These are phyloP conservation scores for Myriosclerotinia duriaeana DNA, from an alignment of 2,329 filamentous ascomycete species.

Conservation along the genomic window DNA sequence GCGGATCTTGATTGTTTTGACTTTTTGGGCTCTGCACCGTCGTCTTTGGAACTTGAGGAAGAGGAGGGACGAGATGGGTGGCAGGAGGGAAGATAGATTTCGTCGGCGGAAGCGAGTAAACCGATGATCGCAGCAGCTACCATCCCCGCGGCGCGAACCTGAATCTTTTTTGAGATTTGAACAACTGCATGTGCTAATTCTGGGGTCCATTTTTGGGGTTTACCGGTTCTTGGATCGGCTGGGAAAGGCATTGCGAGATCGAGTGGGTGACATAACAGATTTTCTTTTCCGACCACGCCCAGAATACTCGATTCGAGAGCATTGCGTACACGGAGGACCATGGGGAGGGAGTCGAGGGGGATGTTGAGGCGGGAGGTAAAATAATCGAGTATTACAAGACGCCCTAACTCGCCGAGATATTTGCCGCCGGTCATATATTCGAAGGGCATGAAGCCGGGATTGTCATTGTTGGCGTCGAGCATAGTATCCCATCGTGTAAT, in stretches of 20 bases:
- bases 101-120: slow-evolving; percentile 65
- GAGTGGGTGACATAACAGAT: neutral
- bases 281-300: slow-evolving; percentile 2
- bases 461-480: slow-evolving; percentile 65
- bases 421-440: slow-evolving; percentile 97
- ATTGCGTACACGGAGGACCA: slow-evolving; percentile 28
- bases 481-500: slow-evolving; percentile 69
- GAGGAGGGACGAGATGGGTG: slow-evolving; percentile 20
- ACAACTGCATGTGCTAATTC: slow-evolving; percentile 60
- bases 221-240: neutral
- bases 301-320: slow-evolving; percentile 43
- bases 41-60: slow-evolving; percentile 23
- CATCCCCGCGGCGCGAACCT: slow-evolving; percentile 70
- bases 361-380: slow-evolving; percentile 56
- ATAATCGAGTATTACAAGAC: slow-evolving; percentile 79
- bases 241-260: slow-evolving; percentile 8
- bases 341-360: slow-evolving; percentile 27
- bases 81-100: slow-evolving; percentile 49
- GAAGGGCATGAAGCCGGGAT: slow-evolving; percentile 86
- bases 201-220: slow-evolving; percentile 57
- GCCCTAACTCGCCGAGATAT: slow-evolving; percentile 82
- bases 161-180: slow-evolving; percentile 67
- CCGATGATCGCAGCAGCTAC: slow-evolving; percentile 72
- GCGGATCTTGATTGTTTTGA: neutral
- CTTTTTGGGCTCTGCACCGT: neutral